A percentile compares a stretch with the other conserved stretches of the same genome.
These are phyloP conservation scores for Brasenia schreberi DNA, from an alignment of 164 flowering plant genomes.

Conservation along the genomic window DNA sequence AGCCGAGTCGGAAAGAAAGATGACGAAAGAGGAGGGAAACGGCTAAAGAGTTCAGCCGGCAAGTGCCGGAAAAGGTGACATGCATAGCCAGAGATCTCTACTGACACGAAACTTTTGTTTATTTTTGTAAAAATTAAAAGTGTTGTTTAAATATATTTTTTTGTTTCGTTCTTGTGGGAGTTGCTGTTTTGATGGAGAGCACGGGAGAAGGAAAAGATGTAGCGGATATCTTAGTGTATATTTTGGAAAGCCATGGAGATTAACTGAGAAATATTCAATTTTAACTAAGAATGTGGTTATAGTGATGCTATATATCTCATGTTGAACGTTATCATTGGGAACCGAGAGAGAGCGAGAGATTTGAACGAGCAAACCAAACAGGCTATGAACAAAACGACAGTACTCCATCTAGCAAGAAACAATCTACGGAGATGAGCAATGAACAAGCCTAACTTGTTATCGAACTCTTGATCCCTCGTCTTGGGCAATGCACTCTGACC, in stretches of 20 bases:
- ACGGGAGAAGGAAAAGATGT: background rate
- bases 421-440: too few relatives aligned
- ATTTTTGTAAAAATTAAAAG: background rate
- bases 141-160: background rate
- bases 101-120: background rate
- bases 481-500: too few relatives aligned
- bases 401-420: too few relatives aligned
- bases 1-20: background rate
- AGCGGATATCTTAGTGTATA: background rate
- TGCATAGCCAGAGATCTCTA: background rate
- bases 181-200: background rate
- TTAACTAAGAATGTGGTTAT: too few relatives aligned
- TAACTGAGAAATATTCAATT: too few relatives aligned
- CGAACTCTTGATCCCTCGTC: too few relatives aligned
- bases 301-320: too few relatives aligned
- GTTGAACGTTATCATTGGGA: too few relatives aligned
- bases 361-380: too few relatives aligned
- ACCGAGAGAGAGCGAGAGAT: too few relatives aligned
- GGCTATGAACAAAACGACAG: too few relatives aligned
- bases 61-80: background rate
- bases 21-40: background rate
- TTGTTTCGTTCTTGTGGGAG: background rate
- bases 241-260: background rate
- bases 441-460: too few relatives aligned
- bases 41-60: background rate